phyloP scores from a whole-genome alignment of 495 filamentous ascomycete genomes.

The Pseudevernia furfuracea region DNA sequence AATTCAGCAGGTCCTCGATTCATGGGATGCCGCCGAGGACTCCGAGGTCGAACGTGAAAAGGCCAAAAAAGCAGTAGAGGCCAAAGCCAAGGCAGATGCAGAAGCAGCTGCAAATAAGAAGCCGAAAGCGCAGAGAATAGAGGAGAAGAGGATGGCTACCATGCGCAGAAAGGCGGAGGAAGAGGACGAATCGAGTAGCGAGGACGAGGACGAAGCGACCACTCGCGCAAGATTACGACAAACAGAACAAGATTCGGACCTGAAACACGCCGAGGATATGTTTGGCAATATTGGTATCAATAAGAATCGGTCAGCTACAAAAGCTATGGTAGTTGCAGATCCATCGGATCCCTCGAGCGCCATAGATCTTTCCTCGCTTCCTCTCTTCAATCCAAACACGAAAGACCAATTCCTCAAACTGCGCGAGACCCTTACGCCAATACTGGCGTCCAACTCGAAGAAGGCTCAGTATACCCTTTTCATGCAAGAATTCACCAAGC shows the following conservation, averaged over 20 bases:
- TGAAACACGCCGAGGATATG: slow-evolving; percentile 85
- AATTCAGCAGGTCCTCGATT: slow-evolving; percentile 69
- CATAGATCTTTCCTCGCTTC: slow-evolving; percentile 69
- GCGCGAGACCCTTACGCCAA: slow-evolving; percentile 64
- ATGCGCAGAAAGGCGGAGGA: slow-evolving; percentile 41
- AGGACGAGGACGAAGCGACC: slow-evolving; percentile 63
- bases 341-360: slow-evolving; percentile 63
- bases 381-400: slow-evolving; percentile 81
- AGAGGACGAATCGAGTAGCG: slow-evolving; percentile 50
- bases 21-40: slow-evolving; percentile 96
- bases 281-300: slow-evolving; percentile 72
- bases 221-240: slow-evolving; percentile 62
- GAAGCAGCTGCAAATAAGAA: slow-evolving; percentile 93
- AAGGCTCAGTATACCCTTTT: slow-evolving; percentile 86
- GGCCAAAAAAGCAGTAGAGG: slow-evolving; percentile 74
- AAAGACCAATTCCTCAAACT: slow-evolving; percentile 76
- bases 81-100: slow-evolving; percentile 80
- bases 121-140: slow-evolving; percentile 77
- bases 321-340: slow-evolving; percentile 60
- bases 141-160: slow-evolving; percentile 54
- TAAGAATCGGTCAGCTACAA: slow-evolving; percentile 54
- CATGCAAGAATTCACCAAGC: slow-evolving; percentile 82
- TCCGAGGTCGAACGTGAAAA: slow-evolving; percentile 95
- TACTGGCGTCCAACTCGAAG: slow-evolving; percentile 66
- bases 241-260: slow-evolving; percentile 80